A percentile compares a stretch with the other conserved stretches of the same genome.
phyloP scores from a whole-genome alignment of 169 alveolate genomes.

The Eimeria acervulina region DNA sequence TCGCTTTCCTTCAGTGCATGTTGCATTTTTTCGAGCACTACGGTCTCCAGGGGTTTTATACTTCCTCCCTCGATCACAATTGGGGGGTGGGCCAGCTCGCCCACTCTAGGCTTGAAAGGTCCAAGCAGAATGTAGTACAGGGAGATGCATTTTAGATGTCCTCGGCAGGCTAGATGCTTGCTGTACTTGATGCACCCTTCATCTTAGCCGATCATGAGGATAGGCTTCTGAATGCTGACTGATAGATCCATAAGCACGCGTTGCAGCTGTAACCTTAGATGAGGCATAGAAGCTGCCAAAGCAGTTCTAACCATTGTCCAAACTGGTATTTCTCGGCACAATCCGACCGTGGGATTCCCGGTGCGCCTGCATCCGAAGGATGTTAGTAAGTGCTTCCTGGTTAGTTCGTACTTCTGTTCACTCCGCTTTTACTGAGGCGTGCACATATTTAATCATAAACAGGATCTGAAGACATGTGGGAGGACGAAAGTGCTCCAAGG shows the following conservation, averaged over 20 bases:
- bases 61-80: background rate
- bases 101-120: background rate
- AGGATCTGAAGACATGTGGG: background rate
- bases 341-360: background rate
- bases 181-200: background rate
- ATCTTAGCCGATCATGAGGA: background rate
- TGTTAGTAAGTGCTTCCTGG: background rate
- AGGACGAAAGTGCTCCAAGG: background rate
- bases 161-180: background rate
- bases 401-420: background rate
- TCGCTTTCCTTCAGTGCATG: no score
- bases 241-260: background rate
- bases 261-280: no score
- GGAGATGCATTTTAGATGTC: background rate
- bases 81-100: background rate
- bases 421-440: no score
- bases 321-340: background rate
- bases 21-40: background rate
- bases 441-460: background rate
- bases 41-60: background rate
- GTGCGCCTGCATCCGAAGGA: background rate
- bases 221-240: background rate
- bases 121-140: background rate
- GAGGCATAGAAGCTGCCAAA: no score
- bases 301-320: background rate